phyloP scores from a whole-genome alignment of 2,329 filamentous ascomycete species.

The Fusarium sp. region DNA sequence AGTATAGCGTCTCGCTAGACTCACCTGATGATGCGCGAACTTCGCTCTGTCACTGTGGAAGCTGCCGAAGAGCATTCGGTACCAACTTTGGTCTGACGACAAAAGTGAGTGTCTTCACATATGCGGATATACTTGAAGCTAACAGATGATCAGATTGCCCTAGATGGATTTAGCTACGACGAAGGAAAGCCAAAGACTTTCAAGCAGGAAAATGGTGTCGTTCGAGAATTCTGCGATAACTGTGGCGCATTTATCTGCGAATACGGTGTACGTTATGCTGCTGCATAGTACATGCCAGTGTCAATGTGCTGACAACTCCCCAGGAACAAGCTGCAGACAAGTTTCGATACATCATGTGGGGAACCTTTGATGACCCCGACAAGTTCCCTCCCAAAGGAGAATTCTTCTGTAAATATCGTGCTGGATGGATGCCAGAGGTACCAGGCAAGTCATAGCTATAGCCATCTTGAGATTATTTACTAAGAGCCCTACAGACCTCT shows the following conservation, averaged over 20 bases:
- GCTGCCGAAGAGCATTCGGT: slow-evolving; percentile 27
- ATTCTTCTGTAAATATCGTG: slow-evolving; percentile 64
- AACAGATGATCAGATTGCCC: not conserved
- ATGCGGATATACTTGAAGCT: fast-evolving
- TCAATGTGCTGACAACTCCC: not conserved
- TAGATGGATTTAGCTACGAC: slow-evolving; percentile 20
- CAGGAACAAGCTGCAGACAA: slow-evolving; percentile 59
- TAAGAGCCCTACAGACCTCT: not conserved
- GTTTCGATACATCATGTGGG: slow-evolving; percentile 59
- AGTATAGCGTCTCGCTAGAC: slow-evolving; percentile 22
- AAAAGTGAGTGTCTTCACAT: not conserved
- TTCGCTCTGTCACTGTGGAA: slow-evolving; percentile 22
- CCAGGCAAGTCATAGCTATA: slow-evolving; percentile 36
- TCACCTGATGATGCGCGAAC: slow-evolving; percentile 28
- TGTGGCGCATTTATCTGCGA: slow-evolving; percentile 38
- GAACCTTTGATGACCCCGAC: slow-evolving; percentile 63
- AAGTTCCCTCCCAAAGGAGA: slow-evolving; percentile 65
- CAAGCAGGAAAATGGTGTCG: slow-evolving; percentile 30
- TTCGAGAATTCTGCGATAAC: slow-evolving; percentile 32
- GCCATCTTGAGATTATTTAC: no score
- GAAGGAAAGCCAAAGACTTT: slow-evolving; percentile 22
- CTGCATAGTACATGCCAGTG: no score
- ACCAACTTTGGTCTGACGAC: slow-evolving; percentile 35
- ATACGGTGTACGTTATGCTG: slow-evolving; percentile 11
- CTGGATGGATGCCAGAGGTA: slow-evolving; percentile 56